Evolutionary conservation across 2,329 filamentous ascomycete species (phyloP).

Genomic region (Cladosporium oxysporum): DNA sequence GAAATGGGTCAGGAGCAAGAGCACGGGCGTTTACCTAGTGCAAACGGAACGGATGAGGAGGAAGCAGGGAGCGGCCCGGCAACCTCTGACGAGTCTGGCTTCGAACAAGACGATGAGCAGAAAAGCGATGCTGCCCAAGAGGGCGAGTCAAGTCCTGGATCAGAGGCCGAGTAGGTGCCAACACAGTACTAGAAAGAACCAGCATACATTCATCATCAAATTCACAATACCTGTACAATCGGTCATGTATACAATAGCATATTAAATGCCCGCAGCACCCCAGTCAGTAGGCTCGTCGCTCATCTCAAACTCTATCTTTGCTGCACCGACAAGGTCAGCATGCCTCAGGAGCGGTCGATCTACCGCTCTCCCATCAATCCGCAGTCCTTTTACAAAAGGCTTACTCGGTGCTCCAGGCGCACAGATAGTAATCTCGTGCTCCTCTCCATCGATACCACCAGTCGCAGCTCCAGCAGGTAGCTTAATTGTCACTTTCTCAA

Average conservation of each 20-base stretch:
- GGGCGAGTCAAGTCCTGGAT: not conserved
- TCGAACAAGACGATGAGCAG: not conserved
- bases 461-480: slow-evolving; percentile 39
- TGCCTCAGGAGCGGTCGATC: slow-evolving; percentile 44
- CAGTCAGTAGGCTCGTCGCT: slow-evolving; percentile 41
- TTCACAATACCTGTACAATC: not conserved
- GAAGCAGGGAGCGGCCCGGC: not conserved
- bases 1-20: not conserved
- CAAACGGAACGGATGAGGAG: not conserved
- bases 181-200: not conserved
- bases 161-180: not conserved
- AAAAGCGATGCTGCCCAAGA: not conserved
- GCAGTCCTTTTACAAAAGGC: slow-evolving; percentile 45
- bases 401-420: slow-evolving; percentile 45
- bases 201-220: too few relatives aligned
- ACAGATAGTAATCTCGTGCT: slow-evolving; percentile 41
- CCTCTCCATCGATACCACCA: slow-evolving; percentile 30
- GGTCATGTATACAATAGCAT: not conserved
- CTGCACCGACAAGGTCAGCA: slow-evolving; percentile 43
- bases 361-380: slow-evolving; percentile 43
- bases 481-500: slow-evolving; percentile 46
- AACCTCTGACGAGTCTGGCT: not conserved
- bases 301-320: slow-evolving; percentile 50
- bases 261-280: slow-evolving; percentile 27
- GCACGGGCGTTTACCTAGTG: not conserved